Evolutionary conservation across 139 green algal genomes (phyloP), one percentile per base, ranked within the genome.

Genomic region (Chlorella sp.): DNA sequence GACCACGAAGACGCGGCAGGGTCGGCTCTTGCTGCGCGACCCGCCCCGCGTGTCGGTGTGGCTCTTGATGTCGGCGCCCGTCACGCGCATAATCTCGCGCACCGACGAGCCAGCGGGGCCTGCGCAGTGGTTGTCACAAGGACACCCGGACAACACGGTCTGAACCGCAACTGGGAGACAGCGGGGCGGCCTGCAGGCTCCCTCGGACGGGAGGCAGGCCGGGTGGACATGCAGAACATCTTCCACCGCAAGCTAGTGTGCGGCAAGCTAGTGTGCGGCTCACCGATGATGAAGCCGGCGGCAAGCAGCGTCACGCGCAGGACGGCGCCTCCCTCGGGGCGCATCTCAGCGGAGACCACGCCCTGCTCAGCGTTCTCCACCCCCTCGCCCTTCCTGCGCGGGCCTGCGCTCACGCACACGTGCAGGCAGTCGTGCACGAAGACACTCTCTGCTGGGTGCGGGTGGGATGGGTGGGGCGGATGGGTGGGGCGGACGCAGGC

Each of bases 271-370:
- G 10, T 55, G 42, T 55, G 10, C 17, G 55, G 24, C 82, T 34
- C 71, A 84, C 88, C 91, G 35, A 96, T 96, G 34, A 97, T 78
- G 59, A 97, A 97, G 50, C 93, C 93, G 22, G 93, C 90, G 3
- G 93, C 93, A 63, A 97, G 91, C 4, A 97, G 84, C 0, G 90
- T 96, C 65, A 97, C 82, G 49, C 86, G 75, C 75, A 97, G 70
- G 32, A 82, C 71, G 2, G 86, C 80, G 33, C 81, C 84, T 72
- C 72, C 72, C 14, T 3, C 23, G 5, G 67, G 2, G 1, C 79
- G 72, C n/a, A 72, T 55, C 22, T 93, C 82, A 1, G 83, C 86
- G n/a, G 34, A 73, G 0, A 95, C 55, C 5, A 97, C 88, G 70
- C 86, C 90, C 72, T 97, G 91, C 69, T 93, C 87, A 64, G 91